These are phyloP conservation scores for Umbelopsis isabellina DNA, from an alignment of 192 early-diverging fungal species.

Conservation along the genomic window DNA sequence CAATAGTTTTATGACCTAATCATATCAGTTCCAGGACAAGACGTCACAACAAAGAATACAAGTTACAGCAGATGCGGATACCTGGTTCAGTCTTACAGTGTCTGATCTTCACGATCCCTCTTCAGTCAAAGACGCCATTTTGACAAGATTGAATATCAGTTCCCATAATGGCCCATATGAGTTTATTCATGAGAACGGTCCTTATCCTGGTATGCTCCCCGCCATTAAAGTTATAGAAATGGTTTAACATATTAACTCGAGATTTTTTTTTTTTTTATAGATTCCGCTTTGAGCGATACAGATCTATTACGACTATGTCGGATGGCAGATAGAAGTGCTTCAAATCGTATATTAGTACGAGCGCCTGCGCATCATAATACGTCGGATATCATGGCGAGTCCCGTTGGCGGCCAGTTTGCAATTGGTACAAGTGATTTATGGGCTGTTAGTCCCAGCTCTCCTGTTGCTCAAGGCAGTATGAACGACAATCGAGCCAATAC, in stretches of 20 bases:
- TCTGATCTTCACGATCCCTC: background rate
- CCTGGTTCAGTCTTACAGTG: constrained; percentile 2
- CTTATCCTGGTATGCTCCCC: background rate
- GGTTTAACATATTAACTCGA: background rate
- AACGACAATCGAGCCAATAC: background rate
- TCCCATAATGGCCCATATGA: background rate
- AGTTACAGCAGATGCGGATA: constrained; percentile 12
- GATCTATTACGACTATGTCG: constrained; percentile 1
- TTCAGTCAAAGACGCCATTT: background rate
- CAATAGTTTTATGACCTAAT: background rate
- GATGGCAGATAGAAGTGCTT: constrained; percentile 13
- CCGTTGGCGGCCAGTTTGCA: constrained; percentile 5
- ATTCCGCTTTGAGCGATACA: constrained; percentile 3
- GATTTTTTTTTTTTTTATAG: background rate
- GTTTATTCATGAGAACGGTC: constrained; percentile 14
- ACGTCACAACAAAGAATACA: background rate
- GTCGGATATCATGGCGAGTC: background rate
- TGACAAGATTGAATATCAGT: constrained; percentile 6
- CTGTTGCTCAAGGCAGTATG: background rate
- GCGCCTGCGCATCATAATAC: background rate
- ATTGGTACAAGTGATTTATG: background rate
- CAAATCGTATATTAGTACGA: constrained; percentile 9
- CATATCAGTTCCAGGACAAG: background rate
- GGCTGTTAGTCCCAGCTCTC: constrained; percentile 7
- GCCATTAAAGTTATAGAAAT: background rate